Base-by-base conservation (phyloP, 2,329 filamentous ascomycete species). In the Leptodontidium sp. region DNA sequence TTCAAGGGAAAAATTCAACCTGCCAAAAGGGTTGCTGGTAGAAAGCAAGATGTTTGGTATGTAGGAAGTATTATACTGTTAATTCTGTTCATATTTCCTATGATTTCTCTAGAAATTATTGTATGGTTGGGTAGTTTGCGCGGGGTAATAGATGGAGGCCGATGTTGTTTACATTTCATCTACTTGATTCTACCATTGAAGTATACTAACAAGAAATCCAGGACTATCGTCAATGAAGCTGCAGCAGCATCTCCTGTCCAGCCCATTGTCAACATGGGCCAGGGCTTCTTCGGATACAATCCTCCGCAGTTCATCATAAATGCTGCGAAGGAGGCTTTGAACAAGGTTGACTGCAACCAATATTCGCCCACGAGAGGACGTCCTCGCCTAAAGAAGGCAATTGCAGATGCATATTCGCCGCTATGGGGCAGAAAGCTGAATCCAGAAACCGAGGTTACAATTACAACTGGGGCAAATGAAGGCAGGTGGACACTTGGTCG, bases 321-420 rank as follows among this genome's bases (percentile, higher is more conserved):
- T 75, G 96, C 96, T 52, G 96, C 96, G 63, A 98, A 97, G 81
- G 84, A 91, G 49, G 94, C 95, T 49, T 87, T 99, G 63, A 91
- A 97, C 78, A 87, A 89, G 63, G 95, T 99, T 26, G 96, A 98
- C 74, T 98, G 95, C 86, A 99, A 99, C 81, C 96, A 99, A 84
- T 99, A 99, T 85, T 95, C 94, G 26, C 96, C 94, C 2, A 98
- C 96, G 24, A 96, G 94, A 85, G 96, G 96, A 70, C 90, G 95
- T 7, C 95, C 96, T 52, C 88, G 95, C 66, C 86, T 99, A 77
- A 95, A 91, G 86, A 93, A 98, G 84, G 96, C 96, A 63, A 90
- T 99, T 76, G 93, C 96, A 2, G 90, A 97, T 76, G 92, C 96
- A 26, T 99, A 99, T 83, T 92, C 93, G 15, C 93, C 94, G 0